Percentiles rank a stretch among this genome's conserved stretches.
phyloP scores from a whole-genome alignment of 139 green algal species.

The Tetradesmus lagerheimii region DNA sequence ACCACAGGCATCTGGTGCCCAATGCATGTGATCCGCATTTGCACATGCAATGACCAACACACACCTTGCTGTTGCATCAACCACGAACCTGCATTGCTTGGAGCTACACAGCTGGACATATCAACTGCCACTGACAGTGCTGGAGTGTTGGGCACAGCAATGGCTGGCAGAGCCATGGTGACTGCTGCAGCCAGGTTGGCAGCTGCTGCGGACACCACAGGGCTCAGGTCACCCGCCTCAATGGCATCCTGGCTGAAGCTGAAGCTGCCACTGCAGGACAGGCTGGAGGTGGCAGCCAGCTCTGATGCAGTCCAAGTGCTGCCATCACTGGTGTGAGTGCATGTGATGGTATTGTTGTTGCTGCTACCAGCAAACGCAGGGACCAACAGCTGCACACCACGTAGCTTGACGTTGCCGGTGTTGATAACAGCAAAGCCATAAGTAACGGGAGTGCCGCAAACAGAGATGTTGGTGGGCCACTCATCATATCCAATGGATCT shows the following conservation, averaged over 20 bases:
- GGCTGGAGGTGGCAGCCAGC: background rate
- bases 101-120: background rate
- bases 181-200: background rate
- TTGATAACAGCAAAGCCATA: background rate
- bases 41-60: too few species aligned
- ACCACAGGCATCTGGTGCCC: too few species aligned
- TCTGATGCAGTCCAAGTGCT: background rate
- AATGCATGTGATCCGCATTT: too few species aligned
- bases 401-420: background rate
- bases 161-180: background rate
- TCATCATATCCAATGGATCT: too few species aligned
- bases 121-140: background rate
- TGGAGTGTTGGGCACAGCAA: background rate
- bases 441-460: background rate
- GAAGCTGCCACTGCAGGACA: conserved; percentile 8
- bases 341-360: background rate
- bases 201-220: background rate
- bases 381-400: background rate
- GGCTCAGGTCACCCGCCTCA: background rate
- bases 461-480: too few species aligned
- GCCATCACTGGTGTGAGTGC: background rate
- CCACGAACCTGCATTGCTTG: background rate
- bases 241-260: conserved; percentile 3
- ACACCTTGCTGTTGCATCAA: background rate
- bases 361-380: background rate